Conservation (phyloP, 352 stramenopile species). For the Albugo laibachii region DNA sequence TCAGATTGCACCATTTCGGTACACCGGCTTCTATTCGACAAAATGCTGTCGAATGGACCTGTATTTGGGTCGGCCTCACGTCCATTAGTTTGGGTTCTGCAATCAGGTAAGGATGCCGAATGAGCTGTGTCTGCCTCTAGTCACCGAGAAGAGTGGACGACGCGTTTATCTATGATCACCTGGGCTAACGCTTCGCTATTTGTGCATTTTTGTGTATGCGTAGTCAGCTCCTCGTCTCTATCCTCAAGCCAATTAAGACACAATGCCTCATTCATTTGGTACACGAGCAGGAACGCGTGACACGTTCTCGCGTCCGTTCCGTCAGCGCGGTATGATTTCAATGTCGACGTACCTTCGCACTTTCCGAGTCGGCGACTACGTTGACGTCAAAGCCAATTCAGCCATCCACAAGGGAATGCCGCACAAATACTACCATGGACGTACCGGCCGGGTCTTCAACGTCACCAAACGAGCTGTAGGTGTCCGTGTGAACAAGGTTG, state of each 20-base stretch:
- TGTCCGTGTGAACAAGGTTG: slow-evolving; percentile 99
- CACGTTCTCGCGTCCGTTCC: slow-evolving; percentile 99
- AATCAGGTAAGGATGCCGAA: no score
- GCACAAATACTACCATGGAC: slow-evolving; percentile 99
- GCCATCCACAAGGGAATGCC: slow-evolving; percentile 99
- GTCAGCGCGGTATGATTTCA: slow-evolving; percentile 90
- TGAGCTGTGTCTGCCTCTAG: no score
- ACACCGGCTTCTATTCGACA: no score
- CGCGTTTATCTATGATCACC: no score
- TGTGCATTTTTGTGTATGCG: not conserved
- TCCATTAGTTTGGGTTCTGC: no score
- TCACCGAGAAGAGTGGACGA: no score
- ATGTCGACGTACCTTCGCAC: slow-evolving; percentile 95
- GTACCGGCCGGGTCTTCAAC: slow-evolving; percentile 98
- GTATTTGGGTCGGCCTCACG: no score
- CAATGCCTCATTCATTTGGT: slow-evolving; percentile 99
- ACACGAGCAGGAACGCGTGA: slow-evolving; percentile 96
- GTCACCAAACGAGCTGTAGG: slow-evolving; percentile 97
- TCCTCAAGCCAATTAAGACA: slow-evolving; percentile 8
- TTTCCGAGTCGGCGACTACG: slow-evolving; percentile 99
- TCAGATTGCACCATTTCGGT: no score
- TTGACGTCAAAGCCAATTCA: slow-evolving; percentile 99
- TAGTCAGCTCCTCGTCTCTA: slow-evolving; percentile 1
- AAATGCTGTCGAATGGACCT: no score
- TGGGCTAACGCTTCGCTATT: no score